Evolutionary conservation across 257 asterid genomes (phyloP), one percentile per base, ranked within the genome.

Genomic region (Ilex aquifolium): DNA sequence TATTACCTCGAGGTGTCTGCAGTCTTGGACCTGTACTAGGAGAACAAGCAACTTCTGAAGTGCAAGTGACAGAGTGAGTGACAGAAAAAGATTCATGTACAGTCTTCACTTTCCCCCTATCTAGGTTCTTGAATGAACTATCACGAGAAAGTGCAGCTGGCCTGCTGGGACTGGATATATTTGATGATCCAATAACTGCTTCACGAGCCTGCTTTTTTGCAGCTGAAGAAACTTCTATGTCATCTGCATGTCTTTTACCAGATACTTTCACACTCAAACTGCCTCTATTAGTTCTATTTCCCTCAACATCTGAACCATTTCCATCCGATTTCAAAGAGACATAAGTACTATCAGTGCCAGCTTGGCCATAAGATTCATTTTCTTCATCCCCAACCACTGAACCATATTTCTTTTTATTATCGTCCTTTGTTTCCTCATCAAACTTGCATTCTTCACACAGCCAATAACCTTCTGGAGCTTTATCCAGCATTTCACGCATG

Each of bases 381-480:
- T 82, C 83, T 62, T 72, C 91, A 74, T 59, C 76, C 61, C 71
- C 85, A 69, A 76, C 80, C 60, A 71, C 17, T 77, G 46, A 76
- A 48, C 58, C 82, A 52, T 59, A 60, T 73, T 76, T 83, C 63
- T 70, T 84, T 66, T 66, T 85, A 77, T 74, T 77, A 60, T 48
- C 74, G 65, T 71, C 73, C 59, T 62, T 79, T 39, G 57, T 82
- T 75, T 32, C 80, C 74, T 75, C 89, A 31, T 70, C 65, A n/a
- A 61, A 66, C 68, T 76, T 77, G 81, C 99, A 93, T 65, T 87
- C 99, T 79, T 87, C 99, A 76, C 99, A 93, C 70, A 88, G 72
- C 97, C 97, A 93, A 62, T 83, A 88, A 61, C 83, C 86, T 64
- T 84, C 92, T 32, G 99, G 97, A 68, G 90, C 82, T 79, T 84